These are phyloP conservation scores for Camellia oleifera DNA, from an alignment of 179 eudicot species.

Conservation along the genomic window DNA sequence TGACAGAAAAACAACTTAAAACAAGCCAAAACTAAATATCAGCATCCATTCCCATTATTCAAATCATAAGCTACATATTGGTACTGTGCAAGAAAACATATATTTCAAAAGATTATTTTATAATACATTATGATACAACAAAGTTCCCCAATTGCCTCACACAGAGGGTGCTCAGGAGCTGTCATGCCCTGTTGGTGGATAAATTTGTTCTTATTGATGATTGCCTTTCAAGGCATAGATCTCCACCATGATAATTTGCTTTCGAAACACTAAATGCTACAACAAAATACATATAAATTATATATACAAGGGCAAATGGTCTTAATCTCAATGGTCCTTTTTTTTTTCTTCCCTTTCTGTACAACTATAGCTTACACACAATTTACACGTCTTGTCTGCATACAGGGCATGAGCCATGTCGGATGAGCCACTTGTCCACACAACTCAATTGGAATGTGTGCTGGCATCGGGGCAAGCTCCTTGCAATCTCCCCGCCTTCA, in stretches of 20 bases:
- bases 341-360: background rate
- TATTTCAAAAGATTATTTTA: background rate
- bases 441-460: conserved; percentile 59
- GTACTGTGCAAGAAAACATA: background rate
- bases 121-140: background rate
- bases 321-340: background rate
- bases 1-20: background rate
- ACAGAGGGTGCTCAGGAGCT: background rate
- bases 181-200: background rate
- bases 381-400: conserved; percentile 47
- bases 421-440: conserved; percentile 60
- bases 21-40: background rate
- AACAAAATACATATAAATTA: background rate
- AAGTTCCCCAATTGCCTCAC: background rate
- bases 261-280: background rate
- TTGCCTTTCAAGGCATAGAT: background rate
- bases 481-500: conserved; percentile 53
- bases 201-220: background rate
- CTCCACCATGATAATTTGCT: background rate
- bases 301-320: background rate
- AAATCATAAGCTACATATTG: background rate
- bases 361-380: background rate
- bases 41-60: background rate
- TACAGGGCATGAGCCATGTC: conserved; percentile 58
- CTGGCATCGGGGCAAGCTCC: conserved; percentile 56